Conservation (phyloP, 2,329 filamentous ascomycete genomes). For the Lachnellula cervina region DNA sequence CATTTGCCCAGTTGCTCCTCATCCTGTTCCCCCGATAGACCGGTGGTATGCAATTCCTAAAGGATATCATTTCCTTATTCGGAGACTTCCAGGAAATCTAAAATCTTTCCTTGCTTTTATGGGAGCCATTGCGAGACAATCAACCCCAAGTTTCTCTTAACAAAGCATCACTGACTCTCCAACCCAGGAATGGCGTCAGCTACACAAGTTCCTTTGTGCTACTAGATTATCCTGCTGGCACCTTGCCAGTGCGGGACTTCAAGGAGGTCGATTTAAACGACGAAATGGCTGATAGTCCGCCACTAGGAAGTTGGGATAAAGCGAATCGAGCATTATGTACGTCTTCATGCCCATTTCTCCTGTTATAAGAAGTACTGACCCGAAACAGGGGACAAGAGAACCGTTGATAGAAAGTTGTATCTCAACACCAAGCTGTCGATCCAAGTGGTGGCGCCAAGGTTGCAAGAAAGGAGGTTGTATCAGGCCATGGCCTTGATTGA, state of each 20-base stretch:
- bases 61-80: too few species aligned
- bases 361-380: slow-evolving; percentile 6
- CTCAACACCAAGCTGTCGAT: slow-evolving; percentile 26
- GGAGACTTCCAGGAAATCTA: too few species aligned
- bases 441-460: slow-evolving; percentile 28
- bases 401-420: slow-evolving; percentile 27
- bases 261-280: slow-evolving; percentile 43
- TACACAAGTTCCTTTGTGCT: slow-evolving; percentile 59
- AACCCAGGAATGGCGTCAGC: slow-evolving; percentile 46
- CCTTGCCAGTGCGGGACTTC: slow-evolving; percentile 49
- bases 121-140: too few species aligned
- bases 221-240: slow-evolving; percentile 57
- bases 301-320: slow-evolving; percentile 54
- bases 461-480: slow-evolving; percentile 27
- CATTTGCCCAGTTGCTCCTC: slow-evolving; percentile 58
- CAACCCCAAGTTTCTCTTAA: too few species aligned
- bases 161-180: too few species aligned
- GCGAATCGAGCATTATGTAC: slow-evolving; percentile 53
- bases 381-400: slow-evolving; percentile 23
- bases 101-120: too few species aligned
- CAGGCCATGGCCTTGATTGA: slow-evolving; percentile 29
- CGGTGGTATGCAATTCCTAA: slow-evolving; percentile 35
- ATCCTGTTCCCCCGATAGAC: slow-evolving; percentile 58
- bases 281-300: slow-evolving; percentile 40
- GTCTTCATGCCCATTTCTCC: slow-evolving; percentile 15